phyloP scores from a whole-genome alignment of 2,329 filamentous ascomycete genomes.

The Fusarium subtropicale region DNA sequence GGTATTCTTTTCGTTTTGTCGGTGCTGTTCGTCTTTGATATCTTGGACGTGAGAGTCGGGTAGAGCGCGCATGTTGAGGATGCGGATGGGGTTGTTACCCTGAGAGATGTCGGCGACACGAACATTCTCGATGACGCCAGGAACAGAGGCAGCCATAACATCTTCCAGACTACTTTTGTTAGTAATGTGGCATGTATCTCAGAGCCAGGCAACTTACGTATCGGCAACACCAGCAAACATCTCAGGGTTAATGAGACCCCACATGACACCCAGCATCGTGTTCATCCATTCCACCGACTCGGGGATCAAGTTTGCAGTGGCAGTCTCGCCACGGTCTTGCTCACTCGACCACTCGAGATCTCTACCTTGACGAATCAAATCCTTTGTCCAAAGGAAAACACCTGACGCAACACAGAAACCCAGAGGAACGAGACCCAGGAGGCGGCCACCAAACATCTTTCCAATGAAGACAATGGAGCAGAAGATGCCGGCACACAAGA shows the following conservation, averaged over 20 bases:
- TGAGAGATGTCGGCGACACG: constrained; percentile 95
- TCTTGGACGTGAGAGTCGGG: constrained; percentile 82
- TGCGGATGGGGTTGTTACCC: constrained; percentile 88
- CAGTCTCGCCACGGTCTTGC: constrained; percentile 84
- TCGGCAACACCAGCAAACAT: constrained; percentile 96
- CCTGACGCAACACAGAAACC: constrained; percentile 78
- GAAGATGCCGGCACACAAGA: constrained; percentile 77
- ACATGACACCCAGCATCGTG: constrained; percentile 82
- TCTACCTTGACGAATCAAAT: constrained; percentile 82
- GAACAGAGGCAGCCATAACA: constrained; percentile 96
- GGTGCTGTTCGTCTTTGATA: constrained; percentile 82
- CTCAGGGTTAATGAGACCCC: constrained; percentile 93
- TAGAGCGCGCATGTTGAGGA: constrained; percentile 86
- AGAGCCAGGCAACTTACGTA: constrained; percentile 59
- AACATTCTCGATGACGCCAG: constrained; percentile 91
- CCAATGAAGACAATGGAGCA: constrained; percentile 80
- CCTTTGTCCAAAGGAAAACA: constrained; percentile 90
- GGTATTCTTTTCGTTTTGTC: constrained; percentile 82
- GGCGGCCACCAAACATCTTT: constrained; percentile 79
- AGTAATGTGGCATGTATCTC: background rate
- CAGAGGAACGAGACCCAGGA: constrained; percentile 81
- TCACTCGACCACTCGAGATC: constrained; percentile 91
- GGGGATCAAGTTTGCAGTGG: constrained; percentile 87
- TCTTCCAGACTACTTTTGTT: constrained; percentile 63
- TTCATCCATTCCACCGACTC: constrained; percentile 98